These are phyloP conservation scores for Epichloe festucae DNA, from an alignment of 2,329 filamentous ascomycete genomes.

Conservation along the genomic window DNA sequence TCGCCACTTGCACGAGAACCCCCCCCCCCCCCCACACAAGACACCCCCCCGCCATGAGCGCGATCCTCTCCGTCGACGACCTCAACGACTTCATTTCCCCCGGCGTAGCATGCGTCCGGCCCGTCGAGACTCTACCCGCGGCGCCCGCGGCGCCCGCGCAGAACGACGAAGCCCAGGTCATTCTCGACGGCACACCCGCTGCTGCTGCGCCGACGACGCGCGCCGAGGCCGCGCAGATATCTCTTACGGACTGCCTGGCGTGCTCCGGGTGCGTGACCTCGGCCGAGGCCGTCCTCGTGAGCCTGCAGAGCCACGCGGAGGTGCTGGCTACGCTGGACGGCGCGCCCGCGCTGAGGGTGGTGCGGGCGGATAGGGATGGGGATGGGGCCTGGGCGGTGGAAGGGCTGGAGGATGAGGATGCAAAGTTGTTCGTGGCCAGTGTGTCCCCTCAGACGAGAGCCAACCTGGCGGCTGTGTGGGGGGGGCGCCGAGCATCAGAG, in stretches of 20 bases:
- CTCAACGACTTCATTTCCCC: constrained; percentile 98
- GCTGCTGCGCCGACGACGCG: constrained; percentile 37
- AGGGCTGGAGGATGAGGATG: constrained; percentile 44
- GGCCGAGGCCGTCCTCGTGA: constrained; percentile 92
- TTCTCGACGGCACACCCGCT: constrained; percentile 67
- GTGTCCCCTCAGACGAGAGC: constrained; percentile 86
- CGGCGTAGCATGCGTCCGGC: constrained; percentile 95
- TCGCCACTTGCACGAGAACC: not conserved
- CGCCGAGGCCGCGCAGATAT: constrained; percentile 73
- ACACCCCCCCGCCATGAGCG: constrained; percentile 56
- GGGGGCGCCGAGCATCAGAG: constrained; percentile 51
- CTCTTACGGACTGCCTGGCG: constrained; percentile 89
- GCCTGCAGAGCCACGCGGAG: constrained; percentile 84
- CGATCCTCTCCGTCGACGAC: constrained; percentile 91
- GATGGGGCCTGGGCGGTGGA: constrained; percentile 24
- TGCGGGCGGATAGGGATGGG: constrained; percentile 15
- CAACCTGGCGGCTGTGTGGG: constrained; percentile 69
- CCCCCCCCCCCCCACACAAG: no score
- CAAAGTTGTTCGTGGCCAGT: constrained; percentile 78
- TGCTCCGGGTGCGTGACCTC: constrained; percentile 97
- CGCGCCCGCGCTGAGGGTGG: constrained; percentile 35
- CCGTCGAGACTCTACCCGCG: constrained; percentile 76
- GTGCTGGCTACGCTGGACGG: constrained; percentile 72
- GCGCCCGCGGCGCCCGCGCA: constrained; percentile 19
- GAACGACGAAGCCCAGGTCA: constrained; percentile 55